Conservation (phyloP, 805 yeast genomes). For the Suhomyces sp. region DNA sequence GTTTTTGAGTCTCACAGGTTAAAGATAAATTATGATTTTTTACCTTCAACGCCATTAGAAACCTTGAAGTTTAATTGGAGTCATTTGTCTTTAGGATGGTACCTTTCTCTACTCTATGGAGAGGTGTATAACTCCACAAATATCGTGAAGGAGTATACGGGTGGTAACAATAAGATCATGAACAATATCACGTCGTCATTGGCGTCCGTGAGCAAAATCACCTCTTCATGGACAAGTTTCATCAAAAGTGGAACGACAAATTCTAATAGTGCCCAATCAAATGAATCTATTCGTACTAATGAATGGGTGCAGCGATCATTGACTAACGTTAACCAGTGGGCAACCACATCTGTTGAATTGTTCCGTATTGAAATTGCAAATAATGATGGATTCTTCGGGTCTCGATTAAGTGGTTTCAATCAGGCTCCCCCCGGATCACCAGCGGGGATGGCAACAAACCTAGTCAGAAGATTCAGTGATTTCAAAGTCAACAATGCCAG, state of each 20-base stretch:
- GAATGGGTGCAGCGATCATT: constrained; percentile 30
- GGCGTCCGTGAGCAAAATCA: constrained; percentile 37
- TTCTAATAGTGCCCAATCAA: constrained; percentile 7
- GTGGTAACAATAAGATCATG: constrained; percentile 34
- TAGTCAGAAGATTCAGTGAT: constrained; percentile 50
- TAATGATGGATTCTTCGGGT: constrained; percentile 20
- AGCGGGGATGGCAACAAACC: constrained; percentile 47
- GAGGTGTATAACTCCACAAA: constrained; percentile 41
- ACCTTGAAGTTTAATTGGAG: constrained; percentile 63
- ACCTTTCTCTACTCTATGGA: constrained; percentile 64
- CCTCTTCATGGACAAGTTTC: constrained; percentile 39
- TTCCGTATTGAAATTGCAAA: constrained; percentile 41
- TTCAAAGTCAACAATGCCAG: constrained; percentile 31
- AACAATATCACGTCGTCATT: constrained; percentile 38
- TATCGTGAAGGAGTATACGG: constrained; percentile 18
- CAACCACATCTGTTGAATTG: constrained; percentile 46
- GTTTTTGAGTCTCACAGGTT: constrained; percentile 20
- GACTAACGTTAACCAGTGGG: constrained; percentile 51
- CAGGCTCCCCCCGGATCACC: constrained; percentile 29
- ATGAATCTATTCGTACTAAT: constrained; percentile 12
- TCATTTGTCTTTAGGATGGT: constrained; percentile 70
- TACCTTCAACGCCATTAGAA: constrained; percentile 42
- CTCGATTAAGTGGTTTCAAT: constrained; percentile 11
- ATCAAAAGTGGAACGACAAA: constrained; percentile 15
- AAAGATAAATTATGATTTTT: constrained; percentile 42